Evolutionary conservation across 139 green algal species (phyloP), one percentile per base, ranked within the genome.

Genomic region (Zygnema cylindricum): DNA sequence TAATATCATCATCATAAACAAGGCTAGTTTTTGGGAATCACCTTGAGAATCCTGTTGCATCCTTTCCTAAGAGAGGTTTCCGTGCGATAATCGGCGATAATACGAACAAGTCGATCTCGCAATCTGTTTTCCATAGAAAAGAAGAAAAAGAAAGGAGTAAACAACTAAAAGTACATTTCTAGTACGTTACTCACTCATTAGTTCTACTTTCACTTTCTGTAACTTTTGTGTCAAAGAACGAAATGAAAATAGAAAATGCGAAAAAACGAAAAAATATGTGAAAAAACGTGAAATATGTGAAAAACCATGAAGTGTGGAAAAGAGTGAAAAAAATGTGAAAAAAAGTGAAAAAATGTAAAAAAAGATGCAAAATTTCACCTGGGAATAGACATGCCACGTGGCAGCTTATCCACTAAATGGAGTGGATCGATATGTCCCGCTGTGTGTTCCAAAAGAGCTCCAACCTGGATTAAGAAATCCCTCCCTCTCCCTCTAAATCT

Each of bases 61-160:
- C 95, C 95, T 77, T 98, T 92, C 32, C 95, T 94, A 76, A 98
- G 92, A 21, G 92, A 94, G 3, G 94, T 96, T 79, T 97, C 82
- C 32, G 94, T 96, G 55, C 95, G 91, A 77, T 96, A 98, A 87
- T 99, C 97, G 1, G 92, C 75, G n/a, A 99, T 96, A 92, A 99
- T 97, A 84, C 86, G 89, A 16, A 96, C 85, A 40, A 99, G 93
- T 0, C 97, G 90, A 82, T 98, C 92, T 1, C 95, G 63, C 73
- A 99, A 92, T 38, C 86, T 90, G 85, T 3, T 30, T 11, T 54
- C 35, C 36, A 73, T 30, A 85, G 36, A 55, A n/a, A n/a, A n/a
- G n/a, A n/a, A n/a, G n/a, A n/a, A n/a, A n/a, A n/a, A n/a, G n/a
- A n/a, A n/a, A n/a, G n/a, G n/a, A n/a, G n/a, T n/a, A n/a, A n/a